Conservation (phyloP, 345 rosid genomes). For the Linum lewisii region DNA sequence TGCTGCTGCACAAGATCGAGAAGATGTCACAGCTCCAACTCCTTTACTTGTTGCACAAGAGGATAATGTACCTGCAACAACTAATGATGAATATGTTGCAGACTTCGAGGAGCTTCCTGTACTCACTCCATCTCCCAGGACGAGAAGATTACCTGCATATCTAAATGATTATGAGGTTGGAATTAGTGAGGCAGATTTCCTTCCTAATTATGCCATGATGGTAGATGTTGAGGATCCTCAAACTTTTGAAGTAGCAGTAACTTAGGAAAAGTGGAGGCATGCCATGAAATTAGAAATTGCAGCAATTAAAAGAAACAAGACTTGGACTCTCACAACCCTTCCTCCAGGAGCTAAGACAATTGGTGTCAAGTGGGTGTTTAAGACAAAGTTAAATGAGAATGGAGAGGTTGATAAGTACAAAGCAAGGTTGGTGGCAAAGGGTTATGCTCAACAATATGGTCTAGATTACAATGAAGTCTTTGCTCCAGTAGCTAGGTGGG, state of each 20-base stretch:
- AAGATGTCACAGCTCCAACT: too few species aligned
- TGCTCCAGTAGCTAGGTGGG: background rate
- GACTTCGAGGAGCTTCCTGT: background rate
- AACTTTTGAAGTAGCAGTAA: background rate
- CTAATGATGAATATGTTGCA: background rate
- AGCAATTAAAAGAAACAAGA: conserved; percentile 3
- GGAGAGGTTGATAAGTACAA: conserved; percentile 2
- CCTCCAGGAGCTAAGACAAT: background rate
- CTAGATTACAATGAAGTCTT: background rate
- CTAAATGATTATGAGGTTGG: too few species aligned
- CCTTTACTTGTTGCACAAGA: too few species aligned
- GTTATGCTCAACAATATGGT: background rate
- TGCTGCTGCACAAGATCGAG: too few species aligned
- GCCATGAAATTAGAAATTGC: background rate
- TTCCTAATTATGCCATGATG: background rate
- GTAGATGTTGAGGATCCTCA: background rate
- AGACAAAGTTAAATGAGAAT: conserved; percentile 4
- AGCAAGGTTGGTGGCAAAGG: background rate
- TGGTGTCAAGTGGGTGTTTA: conserved; percentile 13
- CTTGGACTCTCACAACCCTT: background rate
- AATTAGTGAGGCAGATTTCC: background rate
- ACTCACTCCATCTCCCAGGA: background rate
- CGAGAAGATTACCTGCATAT: background rate
- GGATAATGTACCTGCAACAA: background rate
- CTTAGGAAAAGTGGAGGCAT: background rate